Conservation (phyloP, 2,329 filamentous ascomycete genomes). For the Sporothrix protearum region DNA sequence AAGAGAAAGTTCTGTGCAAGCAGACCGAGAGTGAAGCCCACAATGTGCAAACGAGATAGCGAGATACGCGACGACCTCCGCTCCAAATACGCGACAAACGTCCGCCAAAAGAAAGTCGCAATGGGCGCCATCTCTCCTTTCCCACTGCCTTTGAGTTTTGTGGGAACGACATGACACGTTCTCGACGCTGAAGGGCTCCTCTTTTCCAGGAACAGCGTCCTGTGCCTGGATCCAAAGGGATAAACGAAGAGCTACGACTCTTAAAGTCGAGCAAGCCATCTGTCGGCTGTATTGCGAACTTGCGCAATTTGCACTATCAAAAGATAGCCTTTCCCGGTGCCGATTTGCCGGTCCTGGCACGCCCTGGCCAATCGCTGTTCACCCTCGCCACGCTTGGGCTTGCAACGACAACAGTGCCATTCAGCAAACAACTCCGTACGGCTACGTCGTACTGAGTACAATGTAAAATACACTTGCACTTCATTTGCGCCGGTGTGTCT, state of each 20-base stretch:
- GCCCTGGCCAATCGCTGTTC: neutral
- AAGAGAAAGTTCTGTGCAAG: neutral
- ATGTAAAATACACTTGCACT: too few species aligned
- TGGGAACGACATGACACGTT: neutral
- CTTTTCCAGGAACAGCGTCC: neutral
- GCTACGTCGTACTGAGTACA: too few species aligned
- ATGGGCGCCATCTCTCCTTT: neutral
- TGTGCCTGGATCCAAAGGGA: neutral
- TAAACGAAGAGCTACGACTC: neutral
- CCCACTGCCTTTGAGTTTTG: too few species aligned
- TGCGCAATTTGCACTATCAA: neutral
- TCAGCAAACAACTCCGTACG: neutral
- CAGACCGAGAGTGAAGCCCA: neutral
- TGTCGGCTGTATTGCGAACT: neutral
- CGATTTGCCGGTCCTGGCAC: conserved; percentile 18
- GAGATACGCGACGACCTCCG: conserved; percentile 1
- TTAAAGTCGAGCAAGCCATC: neutral
- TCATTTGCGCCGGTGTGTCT: neutral
- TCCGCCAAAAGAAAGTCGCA: too few species aligned
- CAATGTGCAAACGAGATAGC: neutral
- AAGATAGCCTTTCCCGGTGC: conserved; percentile 17
- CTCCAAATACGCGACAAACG: neutral
- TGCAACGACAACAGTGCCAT: neutral
- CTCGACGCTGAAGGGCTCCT: neutral
- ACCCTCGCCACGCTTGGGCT: neutral